Conservation (phyloP, 2,329 filamentous ascomycete species). For the Aspergillus carbonarius region DNA sequence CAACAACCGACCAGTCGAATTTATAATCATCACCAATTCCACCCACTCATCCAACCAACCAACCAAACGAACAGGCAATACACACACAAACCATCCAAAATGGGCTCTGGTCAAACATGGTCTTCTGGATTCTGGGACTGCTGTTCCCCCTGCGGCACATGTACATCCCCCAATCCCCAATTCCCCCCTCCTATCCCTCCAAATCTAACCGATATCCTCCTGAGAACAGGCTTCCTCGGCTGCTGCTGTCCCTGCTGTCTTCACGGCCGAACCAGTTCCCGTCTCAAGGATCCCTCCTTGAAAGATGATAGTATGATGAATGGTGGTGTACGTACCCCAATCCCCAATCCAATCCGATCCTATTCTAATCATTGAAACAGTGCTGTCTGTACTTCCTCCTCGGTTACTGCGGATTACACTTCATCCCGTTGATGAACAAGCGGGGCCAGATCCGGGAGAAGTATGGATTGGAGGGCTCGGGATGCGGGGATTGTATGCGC, state of each 20-base stretch:
- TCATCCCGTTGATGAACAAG: slow-evolving; percentile 53
- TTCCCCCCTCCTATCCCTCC: neutral
- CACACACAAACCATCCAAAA: slow-evolving; percentile 9
- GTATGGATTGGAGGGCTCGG: slow-evolving; percentile 55
- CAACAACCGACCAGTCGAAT: no score
- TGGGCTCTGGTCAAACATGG: slow-evolving; percentile 25
- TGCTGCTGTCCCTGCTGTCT: slow-evolving; percentile 34
- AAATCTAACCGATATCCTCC: neutral
- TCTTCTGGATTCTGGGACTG: slow-evolving; percentile 34
- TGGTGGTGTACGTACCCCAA: slow-evolving; percentile 23
- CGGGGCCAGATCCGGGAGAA: slow-evolving; percentile 54
- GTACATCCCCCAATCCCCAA: slow-evolving; percentile 18
- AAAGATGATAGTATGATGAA: slow-evolving; percentile 29
- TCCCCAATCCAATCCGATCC: neutral
- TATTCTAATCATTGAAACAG: slow-evolving; percentile 13
- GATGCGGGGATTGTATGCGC: slow-evolving; percentile 52
- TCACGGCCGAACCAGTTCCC: slow-evolving; percentile 32
- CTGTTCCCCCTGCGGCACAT: slow-evolving; percentile 32
- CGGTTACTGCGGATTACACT: slow-evolving; percentile 30
- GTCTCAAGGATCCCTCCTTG: slow-evolving; percentile 31
- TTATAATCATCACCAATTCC: neutral
- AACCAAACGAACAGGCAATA: no score
- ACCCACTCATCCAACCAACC: no score
- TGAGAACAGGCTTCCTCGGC: slow-evolving; percentile 24
- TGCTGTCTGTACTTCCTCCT: slow-evolving; percentile 37